A percentile compares a stretch with the other conserved stretches of the same genome.
These are phyloP conservation scores for Syzygium syzygioides DNA, from an alignment of 441 rosid genomes.

Conservation along the genomic window DNA sequence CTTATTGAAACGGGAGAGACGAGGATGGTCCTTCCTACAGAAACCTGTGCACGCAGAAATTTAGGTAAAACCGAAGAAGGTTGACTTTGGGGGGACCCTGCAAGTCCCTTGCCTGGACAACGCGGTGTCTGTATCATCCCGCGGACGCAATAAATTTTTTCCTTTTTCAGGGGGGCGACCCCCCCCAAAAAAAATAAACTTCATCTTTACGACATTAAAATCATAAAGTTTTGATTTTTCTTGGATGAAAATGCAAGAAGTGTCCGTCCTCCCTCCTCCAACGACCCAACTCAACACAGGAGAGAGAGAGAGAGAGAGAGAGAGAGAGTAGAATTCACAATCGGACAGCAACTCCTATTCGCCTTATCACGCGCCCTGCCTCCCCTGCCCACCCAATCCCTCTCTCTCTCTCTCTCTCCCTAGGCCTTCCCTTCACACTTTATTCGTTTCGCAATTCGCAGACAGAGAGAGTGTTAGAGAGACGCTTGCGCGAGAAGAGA, in stretches of 20 bases:
- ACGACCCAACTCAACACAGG: too few species aligned
- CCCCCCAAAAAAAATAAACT: neutral
- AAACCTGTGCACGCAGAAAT: neutral
- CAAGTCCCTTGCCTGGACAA: neutral
- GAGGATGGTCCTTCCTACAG: neutral
- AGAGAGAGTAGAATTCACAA: neutral
- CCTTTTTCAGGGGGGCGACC: neutral
- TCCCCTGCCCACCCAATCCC: neutral
- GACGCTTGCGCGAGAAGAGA: neutral
- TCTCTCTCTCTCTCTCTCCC: neutral
- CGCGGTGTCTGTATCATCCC: neutral
- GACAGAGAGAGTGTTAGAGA: neutral
- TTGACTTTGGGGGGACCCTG: neutral
- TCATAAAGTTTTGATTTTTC: neutral
- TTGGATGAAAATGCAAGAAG: neutral
- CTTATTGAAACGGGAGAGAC: neutral
- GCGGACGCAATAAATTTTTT: neutral
- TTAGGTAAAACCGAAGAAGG: neutral
- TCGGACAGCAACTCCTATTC: neutral
- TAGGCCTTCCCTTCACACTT: neutral
- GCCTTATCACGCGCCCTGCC: neutral
- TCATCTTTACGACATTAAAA: neutral
- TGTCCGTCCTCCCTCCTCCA: neutral
- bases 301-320: neutral
- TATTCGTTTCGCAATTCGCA: neutral